Evolutionary conservation across 2,329 filamentous ascomycete genomes (phyloP).

Genomic region (Nigrospora osmanthi): DNA sequence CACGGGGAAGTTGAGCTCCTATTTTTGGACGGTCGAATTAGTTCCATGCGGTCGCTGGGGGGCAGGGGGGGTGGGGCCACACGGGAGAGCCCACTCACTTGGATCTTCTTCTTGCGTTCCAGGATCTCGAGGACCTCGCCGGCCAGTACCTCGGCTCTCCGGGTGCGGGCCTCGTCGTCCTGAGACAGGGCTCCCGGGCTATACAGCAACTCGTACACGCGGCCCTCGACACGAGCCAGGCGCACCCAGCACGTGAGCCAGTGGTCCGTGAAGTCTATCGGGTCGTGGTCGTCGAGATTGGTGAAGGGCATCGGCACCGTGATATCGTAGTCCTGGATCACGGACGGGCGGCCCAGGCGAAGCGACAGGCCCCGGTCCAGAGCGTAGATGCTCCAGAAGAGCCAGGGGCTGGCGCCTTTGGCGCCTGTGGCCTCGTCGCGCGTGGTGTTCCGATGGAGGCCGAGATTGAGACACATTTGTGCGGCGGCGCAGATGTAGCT

Average conservation of each 20-base stretch:
- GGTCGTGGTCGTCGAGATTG: not conserved
- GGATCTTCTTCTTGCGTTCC: constrained; percentile 20
- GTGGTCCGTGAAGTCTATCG: not conserved
- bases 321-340: constrained; percentile 53
- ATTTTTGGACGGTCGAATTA: too few relatives aligned
- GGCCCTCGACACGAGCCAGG: constrained; percentile 47
- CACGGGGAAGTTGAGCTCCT: too few relatives aligned
- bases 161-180: constrained; percentile 29
- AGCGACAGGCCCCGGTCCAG: constrained; percentile 52
- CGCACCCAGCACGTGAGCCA: constrained; percentile 39
- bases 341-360: constrained; percentile 48
- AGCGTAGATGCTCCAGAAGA: constrained; percentile 46
- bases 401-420: constrained; percentile 15
- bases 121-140: constrained; percentile 20
- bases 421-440: constrained; percentile 20
- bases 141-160: constrained; percentile 29
- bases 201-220: constrained; percentile 52
- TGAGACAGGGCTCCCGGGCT: constrained; percentile 35
- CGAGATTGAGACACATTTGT: constrained; percentile 53
- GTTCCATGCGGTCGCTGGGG: too few relatives aligned
- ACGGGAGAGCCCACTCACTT: too few relatives aligned
- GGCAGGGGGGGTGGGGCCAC: too few relatives aligned
- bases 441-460: constrained; percentile 44
- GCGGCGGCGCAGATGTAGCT: constrained; percentile 52
- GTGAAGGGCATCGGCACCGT: constrained; percentile 30